These are phyloP conservation scores for Sicyos edulis DNA, from an alignment of 306 rosid genomes.

Conservation along the genomic window DNA sequence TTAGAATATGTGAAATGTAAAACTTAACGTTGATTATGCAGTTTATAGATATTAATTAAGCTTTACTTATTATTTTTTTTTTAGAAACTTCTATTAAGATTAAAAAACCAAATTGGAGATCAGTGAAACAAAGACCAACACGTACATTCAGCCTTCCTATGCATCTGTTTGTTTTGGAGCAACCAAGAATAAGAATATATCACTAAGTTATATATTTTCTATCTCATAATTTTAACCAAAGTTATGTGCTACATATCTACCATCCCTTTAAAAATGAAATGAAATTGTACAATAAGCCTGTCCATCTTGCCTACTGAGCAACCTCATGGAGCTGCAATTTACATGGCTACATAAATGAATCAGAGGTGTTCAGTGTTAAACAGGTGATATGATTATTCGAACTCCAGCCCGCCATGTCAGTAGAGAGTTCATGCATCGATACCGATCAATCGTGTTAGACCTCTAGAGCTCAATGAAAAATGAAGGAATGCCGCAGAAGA, in stretches of 20 bases:
- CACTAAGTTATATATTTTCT: not conserved
- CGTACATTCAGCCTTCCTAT: not conserved
- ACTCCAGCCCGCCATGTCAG: not conserved
- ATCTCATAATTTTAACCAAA: not conserved
- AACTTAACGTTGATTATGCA: too few species aligned
- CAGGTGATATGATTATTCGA: not conserved
- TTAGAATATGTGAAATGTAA: too few species aligned
- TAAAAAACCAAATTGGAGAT: not conserved
- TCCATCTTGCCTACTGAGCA: not conserved
- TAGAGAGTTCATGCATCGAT: not conserved
- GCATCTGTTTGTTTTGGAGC: not conserved
- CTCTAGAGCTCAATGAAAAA: not conserved
- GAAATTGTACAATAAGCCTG: not conserved
- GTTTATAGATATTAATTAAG: too few species aligned
- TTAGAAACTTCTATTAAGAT: not conserved
- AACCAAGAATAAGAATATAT: not conserved
- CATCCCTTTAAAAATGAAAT: constrained; percentile 13
- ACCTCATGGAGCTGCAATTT: not conserved
- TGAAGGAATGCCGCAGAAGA: not conserved
- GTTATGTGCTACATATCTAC: constrained; percentile 1
- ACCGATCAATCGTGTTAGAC: constrained; percentile 4
- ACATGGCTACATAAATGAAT: constrained; percentile 14
- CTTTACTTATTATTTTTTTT: too few species aligned
- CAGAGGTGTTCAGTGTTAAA: not conserved
- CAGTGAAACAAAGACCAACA: not conserved